Base-by-base conservation (phyloP, 441 rosid species). In the Kokia cookei region DNA sequence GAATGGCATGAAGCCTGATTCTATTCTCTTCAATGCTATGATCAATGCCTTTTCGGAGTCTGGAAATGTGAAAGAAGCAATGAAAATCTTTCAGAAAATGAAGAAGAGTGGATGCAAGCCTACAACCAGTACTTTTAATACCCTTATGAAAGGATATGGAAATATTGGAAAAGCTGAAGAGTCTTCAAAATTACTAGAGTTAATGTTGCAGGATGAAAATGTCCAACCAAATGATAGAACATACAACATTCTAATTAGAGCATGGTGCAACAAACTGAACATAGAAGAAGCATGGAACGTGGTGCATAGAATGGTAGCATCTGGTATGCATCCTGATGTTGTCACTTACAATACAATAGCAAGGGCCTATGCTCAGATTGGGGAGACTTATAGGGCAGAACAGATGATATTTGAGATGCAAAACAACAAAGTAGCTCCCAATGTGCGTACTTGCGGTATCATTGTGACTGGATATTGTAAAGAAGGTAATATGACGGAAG, bases 41-140 rank as follows among this genome's bases (percentile, higher is more conserved):
- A 95, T 95, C 77, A 95, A 93, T 76, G 93, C 94, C n/a, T 88
- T 90, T 29, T 87, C 93, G 24, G 98, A 95, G 76, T 89, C 97
- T 26, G 93, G 96, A 73, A 89, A 91, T 69, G 83, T 91, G 15
- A 79, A 87, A 72, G 89, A 90, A 80, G 97, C 99, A 51, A 87
- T 93, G 93, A 84, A 83, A 82, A 82, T 88, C 71, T 95, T 91
- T 72, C 71, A 67, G 40, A 93, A 89, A 81, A 93, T 95, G 99
- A 91, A 89, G 87, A 85, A 83, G 53, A 79, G 83, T 55, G 91
- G 90, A 75, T 89, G 96, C 68, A 88, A 89, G 78, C 97, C 98
- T 71, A 91, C 89, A 60, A 79, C 92, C 26, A 90, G 94, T 85
- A 95, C 99, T 50, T 89, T 83, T 54, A 95, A 93, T 73, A 89